These are phyloP conservation scores for Eremomyces bilateralis DNA, from an alignment of 495 filamentous ascomycete species.

Conservation along the genomic window DNA sequence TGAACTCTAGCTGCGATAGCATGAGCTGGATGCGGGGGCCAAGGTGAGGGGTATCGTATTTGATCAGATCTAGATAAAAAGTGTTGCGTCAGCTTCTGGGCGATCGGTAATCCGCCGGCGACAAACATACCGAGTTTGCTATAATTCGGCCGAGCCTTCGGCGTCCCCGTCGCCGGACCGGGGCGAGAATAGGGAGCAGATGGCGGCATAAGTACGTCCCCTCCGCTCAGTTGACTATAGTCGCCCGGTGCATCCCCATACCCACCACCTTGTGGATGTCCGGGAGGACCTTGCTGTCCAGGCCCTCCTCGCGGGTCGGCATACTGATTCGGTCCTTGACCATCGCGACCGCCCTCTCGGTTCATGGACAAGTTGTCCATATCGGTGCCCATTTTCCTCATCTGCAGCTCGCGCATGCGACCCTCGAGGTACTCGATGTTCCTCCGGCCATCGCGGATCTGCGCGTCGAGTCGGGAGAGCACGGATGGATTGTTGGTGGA, in stretches of 20 bases:
- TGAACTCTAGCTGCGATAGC: slow-evolving; percentile 97
- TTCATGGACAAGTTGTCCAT: slow-evolving; percentile 39
- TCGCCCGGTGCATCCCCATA: slow-evolving; percentile 31
- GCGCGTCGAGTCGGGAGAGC: slow-evolving; percentile 66
- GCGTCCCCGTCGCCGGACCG: slow-evolving; percentile 41
- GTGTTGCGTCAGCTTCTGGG: slow-evolving; percentile 3
- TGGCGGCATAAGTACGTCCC: slow-evolving; percentile 56
- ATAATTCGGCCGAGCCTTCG: slow-evolving; percentile 68
- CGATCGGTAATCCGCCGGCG: neutral
- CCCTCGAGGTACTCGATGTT: slow-evolving; percentile 91
- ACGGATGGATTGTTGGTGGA: slow-evolving; percentile 82
- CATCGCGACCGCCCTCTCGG: slow-evolving; percentile 13
- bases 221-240: slow-evolving; percentile 31
- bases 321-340: slow-evolving; percentile 8
- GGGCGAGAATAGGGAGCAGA: slow-evolving; percentile 60
- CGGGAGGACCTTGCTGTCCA: slow-evolving; percentile 15
- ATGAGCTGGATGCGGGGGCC: slow-evolving; percentile 97
- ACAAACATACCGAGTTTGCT: slow-evolving; percentile 69
- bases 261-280: slow-evolving; percentile 19
- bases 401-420: slow-evolving; percentile 67
- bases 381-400: slow-evolving; percentile 45
- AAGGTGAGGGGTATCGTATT: slow-evolving; percentile 89
- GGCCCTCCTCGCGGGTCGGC: too few relatives aligned
- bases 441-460: slow-evolving; percentile 80
- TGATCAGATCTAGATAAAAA: slow-evolving; percentile 61